Base-by-base conservation (phyloP, 1,284 basidiomycete genomes). In the Sporisorium graminicola region DNA sequence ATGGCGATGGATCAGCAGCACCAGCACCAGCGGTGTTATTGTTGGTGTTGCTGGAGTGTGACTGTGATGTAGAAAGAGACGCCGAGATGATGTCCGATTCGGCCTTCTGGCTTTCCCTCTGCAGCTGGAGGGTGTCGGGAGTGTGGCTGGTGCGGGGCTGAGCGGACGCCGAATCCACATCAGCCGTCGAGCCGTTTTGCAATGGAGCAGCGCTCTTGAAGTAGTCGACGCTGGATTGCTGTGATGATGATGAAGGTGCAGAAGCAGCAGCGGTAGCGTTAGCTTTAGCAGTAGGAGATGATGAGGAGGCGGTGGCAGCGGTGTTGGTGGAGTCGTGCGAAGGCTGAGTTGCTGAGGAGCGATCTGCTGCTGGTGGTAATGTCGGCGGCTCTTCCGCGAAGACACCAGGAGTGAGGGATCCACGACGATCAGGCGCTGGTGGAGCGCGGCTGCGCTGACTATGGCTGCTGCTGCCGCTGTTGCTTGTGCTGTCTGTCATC, bases 311-410 rank as follows among this genome's bases (percentile, higher is more conserved):
- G 13, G 13, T 22, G 29, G 33, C 18, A 12, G n/a, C n/a, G 51
- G 31, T 22, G 31, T 24, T 33, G 22, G n/a, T 51, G 35, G 46
- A 35, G 44, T 44, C n/a, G n/a, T n/a, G n/a, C n/a, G n/a, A 29
- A 56, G 67, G 43, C 20, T 52, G 57, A 33, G 59, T 22, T 27
- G 56, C 29, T 10, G 56, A 26, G 18, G 56, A 26, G 18, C 43
- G 29, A 40, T 63, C 50, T 33, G 35, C 8, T 10, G 69, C 50
- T 33, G 35, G 6, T 10, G 69, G 33, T 22, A 65, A 42, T 13
- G 50, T 55, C 18, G 77, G 77, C 24, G 77, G 74, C 64, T 79
- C 77, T 66, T 79, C 77, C n/a, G 69, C 53, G 54, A 61, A 79
- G 53, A 77, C 74, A 46, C 54, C 64, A 6, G 77, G 77, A 10